Percentiles rank a stretch among this genome's conserved stretches.
These are phyloP conservation scores for Aspergillus costaricaensis DNA, from an alignment of 2,329 filamentous ascomycete genomes.

Conservation along the genomic window DNA sequence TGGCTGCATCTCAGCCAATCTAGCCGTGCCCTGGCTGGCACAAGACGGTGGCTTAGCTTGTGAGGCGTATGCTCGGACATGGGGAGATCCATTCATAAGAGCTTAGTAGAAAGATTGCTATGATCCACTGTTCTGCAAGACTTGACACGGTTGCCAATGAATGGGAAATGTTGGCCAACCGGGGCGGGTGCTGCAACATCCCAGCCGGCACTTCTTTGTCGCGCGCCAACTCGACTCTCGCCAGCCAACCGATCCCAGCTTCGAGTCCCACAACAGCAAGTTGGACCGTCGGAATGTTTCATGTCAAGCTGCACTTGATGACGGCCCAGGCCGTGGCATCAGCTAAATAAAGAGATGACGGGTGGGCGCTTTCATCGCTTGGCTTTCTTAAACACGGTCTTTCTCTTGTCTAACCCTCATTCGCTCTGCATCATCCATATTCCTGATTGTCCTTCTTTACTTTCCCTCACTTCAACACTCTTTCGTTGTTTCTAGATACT, in stretches of 20 bases:
- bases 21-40: neutral
- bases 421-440: conserved; percentile 5
- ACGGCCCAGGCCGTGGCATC: neutral
- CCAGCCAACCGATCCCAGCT: conserved; percentile 13
- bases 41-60: neutral
- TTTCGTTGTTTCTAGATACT: neutral
- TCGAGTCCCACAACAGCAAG: neutral
- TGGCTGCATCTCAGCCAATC: too few relatives aligned
- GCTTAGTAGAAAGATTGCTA: neutral
- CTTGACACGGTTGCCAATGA: conserved; percentile 3
- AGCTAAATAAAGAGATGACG: conserved; percentile 6
- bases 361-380: conserved; percentile 1
- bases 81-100: neutral
- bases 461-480: neutral
- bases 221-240: conserved; percentile 18
- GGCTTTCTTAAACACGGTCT: neutral
- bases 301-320: conserved; percentile 7
- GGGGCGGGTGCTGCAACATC: neutral
- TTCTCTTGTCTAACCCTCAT: neutral
- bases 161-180: neutral
- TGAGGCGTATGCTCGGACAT: neutral
- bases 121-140: neutral
- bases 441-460: neutral
- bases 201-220: conserved; percentile 14
- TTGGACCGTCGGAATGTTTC: neutral